These are phyloP conservation scores for Podila epigama DNA, from an alignment of 192 early-diverging fungal species.

Conservation along the genomic window DNA sequence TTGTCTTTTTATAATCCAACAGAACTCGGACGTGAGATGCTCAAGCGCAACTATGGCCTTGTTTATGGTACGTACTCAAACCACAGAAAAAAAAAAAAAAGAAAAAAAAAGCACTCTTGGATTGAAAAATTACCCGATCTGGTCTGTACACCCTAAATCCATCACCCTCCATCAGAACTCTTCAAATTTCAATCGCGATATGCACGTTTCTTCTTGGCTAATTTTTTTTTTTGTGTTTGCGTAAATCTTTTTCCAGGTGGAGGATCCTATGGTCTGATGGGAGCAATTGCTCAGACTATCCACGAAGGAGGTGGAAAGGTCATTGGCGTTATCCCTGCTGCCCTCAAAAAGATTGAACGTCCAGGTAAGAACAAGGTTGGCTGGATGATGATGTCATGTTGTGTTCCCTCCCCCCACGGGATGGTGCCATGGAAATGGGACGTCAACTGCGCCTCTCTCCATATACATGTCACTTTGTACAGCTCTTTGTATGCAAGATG, in stretches of 20 bases:
- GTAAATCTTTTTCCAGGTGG: constrained; percentile 51
- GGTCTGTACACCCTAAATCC: no score
- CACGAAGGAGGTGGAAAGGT: constrained; percentile 66
- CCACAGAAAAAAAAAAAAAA: not conserved
- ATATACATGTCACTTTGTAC: not conserved
- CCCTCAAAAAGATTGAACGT: constrained; percentile 56
- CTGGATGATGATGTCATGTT: no score
- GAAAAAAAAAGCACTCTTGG: no score
- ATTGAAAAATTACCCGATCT: no score
- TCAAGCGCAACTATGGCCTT: constrained; percentile 63
- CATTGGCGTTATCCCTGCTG: constrained; percentile 78
- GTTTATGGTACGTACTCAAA: constrained; percentile 62
- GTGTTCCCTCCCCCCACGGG: not conserved
- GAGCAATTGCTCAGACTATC: constrained; percentile 75
- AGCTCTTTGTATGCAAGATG: not conserved
- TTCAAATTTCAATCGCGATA: no score
- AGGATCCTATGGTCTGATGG: constrained; percentile 81
- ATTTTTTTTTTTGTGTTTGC: not conserved
- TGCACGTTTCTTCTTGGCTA: not conserved
- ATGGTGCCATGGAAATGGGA: no score
- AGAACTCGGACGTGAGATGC: constrained; percentile 65
- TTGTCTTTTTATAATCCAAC: no score
- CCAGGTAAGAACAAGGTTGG: constrained; percentile 19
- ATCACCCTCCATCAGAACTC: no score
- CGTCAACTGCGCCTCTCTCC: not conserved